Percentiles rank a stretch among this genome's conserved stretches.
These are phyloP conservation scores for Lagerstroemia fauriei DNA, from an alignment of 441 rosid genomes.

Conservation along the genomic window DNA sequence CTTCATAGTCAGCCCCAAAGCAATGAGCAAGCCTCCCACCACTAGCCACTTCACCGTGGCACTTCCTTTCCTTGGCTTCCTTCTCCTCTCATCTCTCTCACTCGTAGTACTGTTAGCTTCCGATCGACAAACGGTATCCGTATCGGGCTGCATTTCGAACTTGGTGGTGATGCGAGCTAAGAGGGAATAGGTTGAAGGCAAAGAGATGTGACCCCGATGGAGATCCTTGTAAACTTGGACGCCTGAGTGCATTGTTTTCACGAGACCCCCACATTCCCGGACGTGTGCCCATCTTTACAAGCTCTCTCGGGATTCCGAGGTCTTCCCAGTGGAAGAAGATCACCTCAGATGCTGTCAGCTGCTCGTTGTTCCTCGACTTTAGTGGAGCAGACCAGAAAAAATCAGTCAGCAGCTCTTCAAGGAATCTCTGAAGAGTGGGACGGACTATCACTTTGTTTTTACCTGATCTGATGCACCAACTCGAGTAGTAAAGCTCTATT, in stretches of 20 bases:
- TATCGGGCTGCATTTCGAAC: background rate
- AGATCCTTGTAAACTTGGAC: slow-evolving; percentile 22
- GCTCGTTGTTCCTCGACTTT: slow-evolving; percentile 4
- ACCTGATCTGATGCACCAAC: slow-evolving; percentile 28
- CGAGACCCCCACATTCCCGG: slow-evolving; percentile 27
- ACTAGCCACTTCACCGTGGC: slow-evolving; percentile 21
- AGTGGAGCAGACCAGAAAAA: slow-evolving; percentile 9
- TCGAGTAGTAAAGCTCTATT: slow-evolving; percentile 27
- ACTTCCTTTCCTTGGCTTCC: background rate
- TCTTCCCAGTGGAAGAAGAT: slow-evolving; percentile 31
- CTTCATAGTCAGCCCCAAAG: slow-evolving; percentile 20
- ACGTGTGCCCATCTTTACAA: slow-evolving; percentile 28
- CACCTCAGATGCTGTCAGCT: slow-evolving; percentile 24
- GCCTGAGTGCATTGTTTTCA: slow-evolving; percentile 21
- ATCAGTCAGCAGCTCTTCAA: background rate
- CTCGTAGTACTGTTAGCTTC: background rate
- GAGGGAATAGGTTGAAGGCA: slow-evolving; percentile 21
- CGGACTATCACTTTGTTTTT: background rate
- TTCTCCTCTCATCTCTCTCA: background rate
- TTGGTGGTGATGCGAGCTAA: slow-evolving; percentile 19
- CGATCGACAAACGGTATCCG: background rate
- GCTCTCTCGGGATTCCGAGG: slow-evolving; percentile 23
- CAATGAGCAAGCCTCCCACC: slow-evolving; percentile 25
- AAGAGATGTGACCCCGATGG: background rate
- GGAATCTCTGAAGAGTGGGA: background rate